A percentile compares a stretch with the other conserved stretches of the same genome.
phyloP scores from a whole-genome alignment of 129 eudicot species.

The Lactuca sativa region DNA sequence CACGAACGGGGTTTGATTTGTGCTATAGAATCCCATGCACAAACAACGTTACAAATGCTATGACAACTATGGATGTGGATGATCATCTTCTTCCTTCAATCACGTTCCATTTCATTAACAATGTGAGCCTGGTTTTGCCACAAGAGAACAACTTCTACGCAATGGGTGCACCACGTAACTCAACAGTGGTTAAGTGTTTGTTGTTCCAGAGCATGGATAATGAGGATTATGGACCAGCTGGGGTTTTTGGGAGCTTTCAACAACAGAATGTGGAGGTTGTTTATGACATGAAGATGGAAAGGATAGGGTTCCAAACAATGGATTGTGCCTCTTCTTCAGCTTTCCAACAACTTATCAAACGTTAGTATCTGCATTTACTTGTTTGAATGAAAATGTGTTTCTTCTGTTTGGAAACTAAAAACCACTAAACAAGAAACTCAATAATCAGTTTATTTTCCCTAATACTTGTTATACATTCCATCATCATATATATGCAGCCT shows the following conservation, averaged over 20 bases:
- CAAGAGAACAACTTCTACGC: conserved; percentile 61
- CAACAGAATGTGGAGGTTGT: conserved; percentile 84
- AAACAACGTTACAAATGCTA: conserved; percentile 30
- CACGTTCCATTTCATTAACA: conserved; percentile 73
- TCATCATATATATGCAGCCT: too few species aligned
- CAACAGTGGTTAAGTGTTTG: conserved; percentile 62
- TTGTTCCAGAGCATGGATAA: conserved; percentile 67
- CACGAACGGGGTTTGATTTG: conserved; percentile 53
- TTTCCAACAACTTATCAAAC: conserved; percentile 50
- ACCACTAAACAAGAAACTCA: conserved; percentile 8
- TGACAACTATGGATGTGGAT: conserved; percentile 31
- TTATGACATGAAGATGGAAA: conserved; percentile 71
- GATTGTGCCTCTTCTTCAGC: conserved; percentile 65
- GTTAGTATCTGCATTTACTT: not conserved
- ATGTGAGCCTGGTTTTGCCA: conserved; percentile 60
- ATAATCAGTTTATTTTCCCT: not conserved
- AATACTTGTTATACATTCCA: conserved; percentile 1
- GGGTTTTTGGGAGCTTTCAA: conserved; percentile 76
- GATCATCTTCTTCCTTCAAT: conserved; percentile 55
- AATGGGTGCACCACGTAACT: conserved; percentile 58
- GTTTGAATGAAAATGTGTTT: conserved; percentile 7
- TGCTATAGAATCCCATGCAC: conserved; percentile 62
- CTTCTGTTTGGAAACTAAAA: not conserved
- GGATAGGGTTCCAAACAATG: conserved; percentile 66
- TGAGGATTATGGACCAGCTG: conserved; percentile 61